Evolutionary conservation across 208 protist species (phyloP).

Genomic region (Trypanosoma conorhini): DNA sequence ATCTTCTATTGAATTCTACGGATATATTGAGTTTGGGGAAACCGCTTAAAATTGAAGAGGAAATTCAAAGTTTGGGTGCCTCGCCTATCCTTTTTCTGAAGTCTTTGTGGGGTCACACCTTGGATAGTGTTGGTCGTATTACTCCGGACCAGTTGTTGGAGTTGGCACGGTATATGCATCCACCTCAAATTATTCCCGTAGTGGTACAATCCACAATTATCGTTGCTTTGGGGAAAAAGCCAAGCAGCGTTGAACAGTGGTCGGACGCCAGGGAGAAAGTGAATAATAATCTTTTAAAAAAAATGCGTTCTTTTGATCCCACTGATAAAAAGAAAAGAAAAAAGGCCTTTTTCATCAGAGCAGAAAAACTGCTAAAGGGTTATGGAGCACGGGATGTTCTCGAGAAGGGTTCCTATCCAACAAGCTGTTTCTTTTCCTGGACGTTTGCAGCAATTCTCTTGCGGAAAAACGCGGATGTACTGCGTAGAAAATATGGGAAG

Average conservation of each 20-base stretch:
- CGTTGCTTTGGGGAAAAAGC: slow-evolving; percentile 50
- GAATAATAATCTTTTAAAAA: slow-evolving; percentile 40
- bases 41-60: slow-evolving; percentile 53
- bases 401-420: slow-evolving; percentile 60
- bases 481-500: slow-evolving; percentile 1
- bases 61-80: slow-evolving; percentile 9
- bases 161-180: slow-evolving; percentile 54
- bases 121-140: slow-evolving; percentile 34
- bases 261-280: slow-evolving; percentile 46
- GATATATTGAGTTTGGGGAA: slow-evolving; percentile 9
- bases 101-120: slow-evolving; percentile 41
- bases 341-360: slow-evolving; percentile 50
- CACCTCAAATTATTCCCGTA: slow-evolving; percentile 51
- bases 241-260: slow-evolving; percentile 52
- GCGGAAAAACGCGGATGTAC: slow-evolving; percentile 28
- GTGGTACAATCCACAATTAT: slow-evolving; percentile 51
- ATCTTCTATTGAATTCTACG: slow-evolving; percentile 36
- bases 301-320: slow-evolving; percentile 56
- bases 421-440: slow-evolving; percentile 63
- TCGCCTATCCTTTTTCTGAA: slow-evolving; percentile 51
- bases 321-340: slow-evolving; percentile 40
- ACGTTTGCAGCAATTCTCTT: slow-evolving; percentile 50
- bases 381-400: slow-evolving; percentile 47
- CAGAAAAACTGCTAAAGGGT: slow-evolving; percentile 50
- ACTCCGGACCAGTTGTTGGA: slow-evolving; percentile 53